These are phyloP conservation scores for Candolleomyces aberdarensis DNA, from an alignment of 768 basidiomycete species.

Conservation along the genomic window DNA sequence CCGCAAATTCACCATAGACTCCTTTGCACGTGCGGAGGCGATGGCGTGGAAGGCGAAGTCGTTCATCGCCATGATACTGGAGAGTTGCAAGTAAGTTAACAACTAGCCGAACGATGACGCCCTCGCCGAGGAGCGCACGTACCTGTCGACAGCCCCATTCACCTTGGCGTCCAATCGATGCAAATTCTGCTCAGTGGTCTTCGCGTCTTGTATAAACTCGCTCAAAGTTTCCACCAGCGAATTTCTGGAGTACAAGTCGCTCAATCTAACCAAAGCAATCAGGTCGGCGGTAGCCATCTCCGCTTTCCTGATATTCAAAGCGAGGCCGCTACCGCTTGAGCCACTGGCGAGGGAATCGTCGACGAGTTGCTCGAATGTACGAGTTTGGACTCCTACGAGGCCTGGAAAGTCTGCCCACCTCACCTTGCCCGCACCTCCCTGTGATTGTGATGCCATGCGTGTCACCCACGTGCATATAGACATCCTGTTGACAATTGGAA, in stretches of 20 bases:
- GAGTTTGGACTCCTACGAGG: slow-evolving; percentile 57
- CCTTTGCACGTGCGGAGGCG: slow-evolving; percentile 35
- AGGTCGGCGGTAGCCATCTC: slow-evolving; percentile 76
- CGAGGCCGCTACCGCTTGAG: slow-evolving; percentile 45
- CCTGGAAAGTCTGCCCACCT: slow-evolving; percentile 59
- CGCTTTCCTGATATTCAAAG: slow-evolving; percentile 69
- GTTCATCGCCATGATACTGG: slow-evolving; percentile 66
- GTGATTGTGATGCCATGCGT: background rate
- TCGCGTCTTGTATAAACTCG: slow-evolving; percentile 60
- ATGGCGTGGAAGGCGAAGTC: slow-evolving; percentile 66
- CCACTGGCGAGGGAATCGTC: slow-evolving; percentile 36
- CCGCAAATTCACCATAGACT: slow-evolving; percentile 24
- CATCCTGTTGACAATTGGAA: no score
- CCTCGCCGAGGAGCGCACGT: slow-evolving; percentile 19
- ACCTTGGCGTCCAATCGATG: slow-evolving; percentile 50
- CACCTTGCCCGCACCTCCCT: slow-evolving; percentile 19
- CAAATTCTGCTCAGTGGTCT: slow-evolving; percentile 54
- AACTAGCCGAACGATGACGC: background rate
- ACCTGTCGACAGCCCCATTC: slow-evolving; percentile 28
- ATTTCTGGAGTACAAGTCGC: slow-evolving; percentile 59
- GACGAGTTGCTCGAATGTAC: slow-evolving; percentile 60
- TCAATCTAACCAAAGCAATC: slow-evolving; percentile 21
- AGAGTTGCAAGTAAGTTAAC: slow-evolving; percentile 1
- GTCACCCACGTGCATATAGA: slow-evolving; percentile 39
- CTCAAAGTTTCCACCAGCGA: slow-evolving; percentile 46